These are phyloP conservation scores for Gaeumannomyces tritici DNA, from an alignment of 2,329 filamentous ascomycete species.

Conservation along the genomic window DNA sequence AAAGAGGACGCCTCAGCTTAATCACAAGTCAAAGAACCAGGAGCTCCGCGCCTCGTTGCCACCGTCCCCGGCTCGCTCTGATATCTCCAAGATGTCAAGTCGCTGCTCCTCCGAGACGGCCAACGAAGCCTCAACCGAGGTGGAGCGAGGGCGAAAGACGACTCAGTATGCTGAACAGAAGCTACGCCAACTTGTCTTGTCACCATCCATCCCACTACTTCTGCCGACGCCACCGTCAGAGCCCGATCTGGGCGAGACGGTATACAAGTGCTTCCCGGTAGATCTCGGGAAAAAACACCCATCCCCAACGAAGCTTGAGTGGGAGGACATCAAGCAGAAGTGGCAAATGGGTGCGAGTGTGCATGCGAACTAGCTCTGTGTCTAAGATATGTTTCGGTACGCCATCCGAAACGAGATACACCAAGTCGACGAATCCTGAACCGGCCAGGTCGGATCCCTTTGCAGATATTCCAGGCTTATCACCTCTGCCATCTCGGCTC, in stretches of 20 bases:
- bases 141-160: neutral
- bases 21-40: neutral
- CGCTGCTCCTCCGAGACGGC: neutral
- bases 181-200: neutral
- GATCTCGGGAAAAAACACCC: slow-evolving; percentile 1
- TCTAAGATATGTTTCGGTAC: neutral
- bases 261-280: neutral
- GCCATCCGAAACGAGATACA: neutral
- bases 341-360: neutral
- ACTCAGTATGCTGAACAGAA: neutral
- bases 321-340: neutral
- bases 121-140: neutral
- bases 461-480: neutral
- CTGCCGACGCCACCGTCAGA: neutral
- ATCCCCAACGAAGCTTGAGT: slow-evolving; percentile 1
- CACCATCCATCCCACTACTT: neutral
- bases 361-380: neutral
- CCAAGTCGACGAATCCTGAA: neutral
- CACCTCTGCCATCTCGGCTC: neutral
- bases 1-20: neutral
- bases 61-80: neutral
- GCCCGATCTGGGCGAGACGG: neutral
- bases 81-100: neutral
- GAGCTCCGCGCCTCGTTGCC: neutral
- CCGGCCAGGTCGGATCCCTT: neutral